A percentile compares a stretch with the other conserved stretches of the same genome.
Conservation (phyloP, 163 green algal genomes). For the Volvox carteri region DNA sequence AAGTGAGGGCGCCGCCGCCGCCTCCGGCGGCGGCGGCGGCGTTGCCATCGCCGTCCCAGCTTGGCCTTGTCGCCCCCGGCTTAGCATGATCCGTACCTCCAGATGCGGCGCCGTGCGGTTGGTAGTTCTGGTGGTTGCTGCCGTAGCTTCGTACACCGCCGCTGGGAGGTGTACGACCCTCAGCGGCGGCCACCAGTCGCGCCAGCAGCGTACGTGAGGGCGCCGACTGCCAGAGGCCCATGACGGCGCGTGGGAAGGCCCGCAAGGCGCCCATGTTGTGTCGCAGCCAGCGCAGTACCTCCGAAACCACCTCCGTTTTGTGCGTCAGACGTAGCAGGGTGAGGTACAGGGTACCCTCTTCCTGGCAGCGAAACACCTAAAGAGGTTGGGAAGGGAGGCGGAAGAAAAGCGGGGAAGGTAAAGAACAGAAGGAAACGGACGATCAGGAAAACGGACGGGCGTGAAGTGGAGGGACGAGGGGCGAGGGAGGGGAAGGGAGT, state of each 20-base stretch:
- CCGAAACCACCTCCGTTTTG: slow-evolving; percentile 46
- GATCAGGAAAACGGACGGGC: no score
- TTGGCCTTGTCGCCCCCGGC: no score
- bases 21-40: background rate
- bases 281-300: slow-evolving; percentile 47
- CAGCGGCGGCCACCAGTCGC: background rate
- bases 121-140: no score
- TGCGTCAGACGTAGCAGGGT: slow-evolving; percentile 3
- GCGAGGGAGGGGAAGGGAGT: no score
- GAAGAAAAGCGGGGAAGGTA: no score
- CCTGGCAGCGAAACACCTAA: slow-evolving; percentile 27
- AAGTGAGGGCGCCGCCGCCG: background rate
- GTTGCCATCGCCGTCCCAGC: background rate
- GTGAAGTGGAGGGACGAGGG: no score
- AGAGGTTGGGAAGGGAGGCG: background rate
- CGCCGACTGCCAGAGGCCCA: slow-evolving; percentile 19
- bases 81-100: background rate
- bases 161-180: background rate
- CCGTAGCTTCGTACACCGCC: background rate
- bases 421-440: no score
- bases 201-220: slow-evolving; percentile 14
- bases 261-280: slow-evolving; percentile 37
- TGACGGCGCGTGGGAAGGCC: slow-evolving; percentile 27
- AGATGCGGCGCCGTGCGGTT: no score
- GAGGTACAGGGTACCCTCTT: slow-evolving; percentile 46